Evolutionary conservation across 805 yeast genomes (phyloP).

Genomic region (Metschnikowia colocasiae): DNA sequence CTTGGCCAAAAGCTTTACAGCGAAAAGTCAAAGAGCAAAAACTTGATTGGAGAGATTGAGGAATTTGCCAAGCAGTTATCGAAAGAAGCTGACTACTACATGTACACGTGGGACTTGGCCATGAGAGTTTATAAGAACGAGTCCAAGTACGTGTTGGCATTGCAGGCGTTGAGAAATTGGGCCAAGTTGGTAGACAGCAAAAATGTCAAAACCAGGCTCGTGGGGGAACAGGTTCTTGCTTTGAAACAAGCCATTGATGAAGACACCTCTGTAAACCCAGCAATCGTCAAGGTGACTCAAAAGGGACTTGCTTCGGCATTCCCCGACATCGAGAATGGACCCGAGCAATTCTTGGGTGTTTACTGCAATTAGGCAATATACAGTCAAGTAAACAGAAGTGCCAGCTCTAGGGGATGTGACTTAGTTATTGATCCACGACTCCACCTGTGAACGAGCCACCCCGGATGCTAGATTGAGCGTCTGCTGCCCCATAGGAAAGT

Average conservation of each 20-base stretch:
- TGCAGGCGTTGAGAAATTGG: slow-evolving; percentile 44
- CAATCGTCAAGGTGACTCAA: slow-evolving; percentile 41
- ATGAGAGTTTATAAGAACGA: slow-evolving; percentile 37
- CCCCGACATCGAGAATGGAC: slow-evolving; percentile 28
- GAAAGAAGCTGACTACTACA: slow-evolving; percentile 38
- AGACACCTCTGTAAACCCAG: slow-evolving; percentile 42
- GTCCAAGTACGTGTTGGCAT: slow-evolving; percentile 44
- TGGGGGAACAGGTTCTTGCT: slow-evolving; percentile 31
- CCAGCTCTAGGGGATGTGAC: too few relatives aligned
- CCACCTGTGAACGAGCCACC: slow-evolving; percentile 44
- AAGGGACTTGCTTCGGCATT: slow-evolving; percentile 35
- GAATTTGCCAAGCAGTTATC: slow-evolving; percentile 39
- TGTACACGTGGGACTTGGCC: slow-evolving; percentile 43
- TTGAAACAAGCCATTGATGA: slow-evolving; percentile 28
- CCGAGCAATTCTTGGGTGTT: slow-evolving; percentile 15
- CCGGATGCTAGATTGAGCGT: slow-evolving; percentile 40
- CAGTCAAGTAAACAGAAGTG: too few relatives aligned
- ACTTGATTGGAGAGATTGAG: slow-evolving; percentile 45
- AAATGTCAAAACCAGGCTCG: slow-evolving; percentile 17
- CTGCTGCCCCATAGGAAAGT: slow-evolving; percentile 46
- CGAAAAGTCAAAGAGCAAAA: slow-evolving; percentile 22
- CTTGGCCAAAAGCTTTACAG: slow-evolving; percentile 48
- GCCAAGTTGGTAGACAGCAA: slow-evolving; percentile 31
- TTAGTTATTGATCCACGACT: slow-evolving; percentile 38
- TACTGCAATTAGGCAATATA: slow-evolving; percentile 9